Base-by-base conservation (phyloP, 2,329 filamentous ascomycete species). In the Bipolaris cookei region DNA sequence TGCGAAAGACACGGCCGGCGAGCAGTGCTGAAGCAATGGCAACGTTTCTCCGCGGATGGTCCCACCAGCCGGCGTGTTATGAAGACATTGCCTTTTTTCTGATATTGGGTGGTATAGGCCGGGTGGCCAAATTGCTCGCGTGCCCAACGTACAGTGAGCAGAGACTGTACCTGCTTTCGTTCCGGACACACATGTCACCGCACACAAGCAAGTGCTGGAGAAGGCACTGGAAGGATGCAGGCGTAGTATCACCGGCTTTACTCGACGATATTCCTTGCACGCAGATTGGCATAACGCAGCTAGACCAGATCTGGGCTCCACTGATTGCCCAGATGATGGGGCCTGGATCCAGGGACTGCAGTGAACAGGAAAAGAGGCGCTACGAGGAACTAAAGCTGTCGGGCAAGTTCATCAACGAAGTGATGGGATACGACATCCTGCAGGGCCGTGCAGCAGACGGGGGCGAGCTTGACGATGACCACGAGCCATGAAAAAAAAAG, bases 371-470 rank as follows among this genome's bases (percentile, higher is more conserved):
- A 51, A 70, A 64, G 58, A 51, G 56, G n/a, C 59, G 64, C 28
- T 74, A 69, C 44, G 63, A 65, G 37, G 68, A 75, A 32, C 55
- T 75, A 46, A 62, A 56, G 54, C 43, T 51, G 4, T 70, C 68
- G 48, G 68, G 61, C 46, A 70, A 72, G 51, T 76, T 71, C 52
- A 65, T 76, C 32, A 75, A 74, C 56, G 72, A 74, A 47, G 56
- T 76, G 5, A 72, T 76, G 67, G 74, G 73, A 2, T 76, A 75
- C 50, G 72, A 76, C 58, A 69, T 76, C 25, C 54, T 76, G 60
- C 66, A 63, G 43, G 71, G 72, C 28, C 64, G 65, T 14, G 65
- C 65, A 23, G 62, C 63, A 2, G 65, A 71, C 44, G 70, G 61
- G 20, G 65, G 69, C 46, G 65, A 67, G 42, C 61, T 56, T 20